Evolutionary conservation across 495 filamentous ascomycete species (phyloP), one percentile per base, ranked within the genome.

Genomic region (Penicillium mononematosum): DNA sequence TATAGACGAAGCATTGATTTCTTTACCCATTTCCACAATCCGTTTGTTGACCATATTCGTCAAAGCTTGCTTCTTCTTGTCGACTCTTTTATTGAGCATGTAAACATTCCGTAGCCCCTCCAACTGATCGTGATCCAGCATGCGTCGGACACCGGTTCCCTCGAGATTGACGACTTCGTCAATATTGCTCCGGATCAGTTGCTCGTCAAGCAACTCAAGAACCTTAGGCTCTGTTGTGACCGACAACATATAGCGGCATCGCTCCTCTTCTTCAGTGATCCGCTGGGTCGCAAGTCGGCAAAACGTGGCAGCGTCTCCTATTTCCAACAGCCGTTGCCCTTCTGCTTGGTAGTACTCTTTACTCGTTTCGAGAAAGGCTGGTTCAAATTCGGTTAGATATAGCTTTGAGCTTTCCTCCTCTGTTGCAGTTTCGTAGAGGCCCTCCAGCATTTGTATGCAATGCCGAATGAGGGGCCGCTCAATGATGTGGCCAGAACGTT

Each of bases 401-500:
- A 99, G 81, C 65, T 89, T 93, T 17, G 88, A 79, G 22, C 61
- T 68, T 29, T 86, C 81, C 16, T 85, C 82, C 62, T 95, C 91
- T 2, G 82, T 78, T 34, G 88, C 80, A 0, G 85, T 88, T 66
- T 95, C 90, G 67, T 96, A 95, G 0, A 99, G 81, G 31, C 84
- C 84, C 68, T 98, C 94, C 3, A 99, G 78, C 92, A 98, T 97
- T 59, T 90, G 86, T 1, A 91, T 81, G 69, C 89, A 91, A 27
- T 89, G 86, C 59, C 90, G 87, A 43, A 98, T 83, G 8, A 96
- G 77, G 25, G 83, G 81, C 60, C 88, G 88, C 68, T 98, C 87
- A 57, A 98, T 92, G 10, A 91, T 84, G 59, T 98, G 91, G 12
- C 92, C 95, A 41, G 90, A 87, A 27, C 95, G 79, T 64, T 97